Evolutionary conservation across 306 rosid genomes (phyloP), one percentile per base, ranked within the genome.

Genomic region (Rosa rugosa): DNA sequence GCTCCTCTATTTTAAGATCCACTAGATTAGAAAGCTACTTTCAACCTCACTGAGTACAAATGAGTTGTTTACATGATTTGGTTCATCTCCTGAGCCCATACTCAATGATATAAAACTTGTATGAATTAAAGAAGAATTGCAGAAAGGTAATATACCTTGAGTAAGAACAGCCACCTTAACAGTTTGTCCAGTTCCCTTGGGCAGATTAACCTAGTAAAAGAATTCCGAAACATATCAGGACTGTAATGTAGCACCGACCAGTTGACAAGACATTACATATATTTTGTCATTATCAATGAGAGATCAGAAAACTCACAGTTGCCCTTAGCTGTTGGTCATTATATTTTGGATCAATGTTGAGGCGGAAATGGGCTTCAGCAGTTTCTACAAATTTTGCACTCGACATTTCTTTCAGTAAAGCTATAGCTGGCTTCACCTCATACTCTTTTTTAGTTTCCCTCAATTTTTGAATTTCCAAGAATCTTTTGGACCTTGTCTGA

Each of bases 321-420:
- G 99, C 99, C 76, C 99, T 88, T 72, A 95, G 88, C 74, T 95
- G 99, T 80, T 95, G 99, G 85, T 95, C 99, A 38, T 95, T 95
- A 75, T 95, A 95, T 78, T 95, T 95, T 64, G 99, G 99, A 77
- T 95, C 99, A 62, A 95, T 95, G 84, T 93, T 95, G 71, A 95
- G 98, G 78, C 99, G 98, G 87, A 95, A 95, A 90, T 95, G 99
- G 23, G 98, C 98, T 90, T 95, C 99, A 63, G 88, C 94, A 56
- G 99, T 85, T 85, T 95, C 99, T 67, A 91, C 85, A 79, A 95
- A 93, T 83, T 93, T 93, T 65, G 90, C 84, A 65, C 72, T 90
- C 11, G 91, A 90, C 54, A 92, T 91, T 86, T 78, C 73, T 85
- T 95, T 91, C 76, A 92, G 77, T 83, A 95, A 85, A 82, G 96